Conservation (phyloP, 225 moss, liverwort and hornwort species). For the Sphagnum tenellum region DNA sequence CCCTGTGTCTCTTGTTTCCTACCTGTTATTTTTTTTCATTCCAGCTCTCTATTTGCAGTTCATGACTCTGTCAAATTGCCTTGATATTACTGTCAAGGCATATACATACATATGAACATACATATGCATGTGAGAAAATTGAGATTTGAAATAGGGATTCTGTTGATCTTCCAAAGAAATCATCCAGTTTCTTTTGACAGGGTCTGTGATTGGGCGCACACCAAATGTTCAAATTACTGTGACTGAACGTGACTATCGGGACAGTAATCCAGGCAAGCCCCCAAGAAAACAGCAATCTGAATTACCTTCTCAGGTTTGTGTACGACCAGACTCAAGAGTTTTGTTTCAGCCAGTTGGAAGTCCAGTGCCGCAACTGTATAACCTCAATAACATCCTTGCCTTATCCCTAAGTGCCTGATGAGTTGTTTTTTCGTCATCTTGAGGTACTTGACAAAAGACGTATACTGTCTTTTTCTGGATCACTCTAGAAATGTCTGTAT, state of each 20-base stretch:
- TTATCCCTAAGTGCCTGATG: conserved; percentile 25
- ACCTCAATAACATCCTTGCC: conserved; percentile 20
- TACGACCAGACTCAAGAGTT: conserved; percentile 29
- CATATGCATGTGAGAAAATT: not conserved
- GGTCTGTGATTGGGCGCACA: conserved; percentile 15
- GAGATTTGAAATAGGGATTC: not conserved
- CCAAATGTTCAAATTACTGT: conserved; percentile 30
- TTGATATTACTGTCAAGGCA: not conserved
- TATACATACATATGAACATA: not conserved
- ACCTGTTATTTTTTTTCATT: too few species aligned
- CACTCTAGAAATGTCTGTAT: too few species aligned
- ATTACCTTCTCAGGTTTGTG: conserved; percentile 17
- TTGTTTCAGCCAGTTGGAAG: conserved; percentile 28
- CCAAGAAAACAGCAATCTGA: conserved; percentile 26
- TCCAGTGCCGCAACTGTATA: conserved; percentile 20
- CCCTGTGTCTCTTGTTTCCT: not conserved
- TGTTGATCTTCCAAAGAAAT: not conserved
- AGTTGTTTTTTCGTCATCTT: too few species aligned
- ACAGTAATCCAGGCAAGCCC: conserved; percentile 19
- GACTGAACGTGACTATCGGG: conserved; percentile 25
- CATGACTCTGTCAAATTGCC: too few species aligned
- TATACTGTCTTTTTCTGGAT: too few species aligned
- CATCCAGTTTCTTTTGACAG: not conserved
- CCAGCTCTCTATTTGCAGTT: too few species aligned
- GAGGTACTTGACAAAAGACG: too few species aligned